These are phyloP conservation scores for Scolecobasidium constrictum DNA, from an alignment of 2,329 filamentous ascomycete genomes.

Conservation along the genomic window DNA sequence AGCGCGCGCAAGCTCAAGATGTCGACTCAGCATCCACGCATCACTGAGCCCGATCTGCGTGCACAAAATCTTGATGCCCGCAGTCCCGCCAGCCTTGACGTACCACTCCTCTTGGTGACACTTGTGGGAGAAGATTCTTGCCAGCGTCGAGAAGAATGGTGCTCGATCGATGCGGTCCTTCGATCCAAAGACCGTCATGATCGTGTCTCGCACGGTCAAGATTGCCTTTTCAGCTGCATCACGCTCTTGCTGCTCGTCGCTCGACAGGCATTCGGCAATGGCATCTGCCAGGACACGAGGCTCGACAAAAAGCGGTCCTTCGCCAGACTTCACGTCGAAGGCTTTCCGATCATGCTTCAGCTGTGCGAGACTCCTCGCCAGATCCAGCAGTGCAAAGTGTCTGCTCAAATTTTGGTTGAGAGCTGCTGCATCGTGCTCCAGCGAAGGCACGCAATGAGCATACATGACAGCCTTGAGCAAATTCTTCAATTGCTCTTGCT, in stretches of 20 bases:
- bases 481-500: slow-evolving; percentile 74
- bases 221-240: slow-evolving; percentile 75
- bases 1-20: slow-evolving; percentile 81
- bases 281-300: slow-evolving; percentile 81
- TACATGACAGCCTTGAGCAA: slow-evolving; percentile 83
- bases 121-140: slow-evolving; percentile 79
- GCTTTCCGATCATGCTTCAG: slow-evolving; percentile 64
- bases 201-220: slow-evolving; percentile 64
- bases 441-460: slow-evolving; percentile 69
- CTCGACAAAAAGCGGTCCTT: slow-evolving; percentile 79
- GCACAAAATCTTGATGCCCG: slow-evolving; percentile 81
- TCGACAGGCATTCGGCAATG: slow-evolving; percentile 80
- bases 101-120: slow-evolving; percentile 99
- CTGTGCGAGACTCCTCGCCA: slow-evolving; percentile 74
- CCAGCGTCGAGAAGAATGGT: slow-evolving; percentile 74
- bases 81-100: slow-evolving; percentile 82
- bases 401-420: slow-evolving; percentile 74
- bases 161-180: slow-evolving; percentile 61
- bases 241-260: slow-evolving; percentile 68
- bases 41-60: slow-evolving; percentile 79
- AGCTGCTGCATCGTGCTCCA: slow-evolving; percentile 62
- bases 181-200: slow-evolving; percentile 68
- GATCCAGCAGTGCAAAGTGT: slow-evolving; percentile 83
- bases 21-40: slow-evolving; percentile 68
- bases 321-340: slow-evolving; percentile 77